Base-by-base conservation (phyloP, 345 rosid species). In the Acer saccharum region DNA sequence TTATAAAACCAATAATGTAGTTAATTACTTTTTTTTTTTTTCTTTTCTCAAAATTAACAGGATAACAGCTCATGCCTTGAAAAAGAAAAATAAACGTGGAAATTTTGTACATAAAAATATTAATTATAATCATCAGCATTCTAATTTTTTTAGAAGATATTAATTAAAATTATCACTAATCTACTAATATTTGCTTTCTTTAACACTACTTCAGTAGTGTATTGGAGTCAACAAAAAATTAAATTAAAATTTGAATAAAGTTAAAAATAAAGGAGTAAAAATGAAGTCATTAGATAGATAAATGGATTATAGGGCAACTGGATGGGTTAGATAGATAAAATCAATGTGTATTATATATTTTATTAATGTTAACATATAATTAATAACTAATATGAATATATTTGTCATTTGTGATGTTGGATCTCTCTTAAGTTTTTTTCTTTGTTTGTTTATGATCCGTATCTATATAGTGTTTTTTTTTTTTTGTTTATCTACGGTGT, bases 251-350 rank as follows among this genome's bases (percentile, higher is more conserved):
- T n/a, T n/a, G 7, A 58, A 58, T 58, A 17, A 58, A 58, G 63
- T 58, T 8, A 58, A 10, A 58, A n/a, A 58, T 50, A 50, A 50
- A 50, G 7, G 23, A 58, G 63, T 58, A 21, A 58, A 57, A 17
- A 58, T n/a, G 63, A 58, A 58, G 63, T n/a, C 63, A 58, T 58
- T 58, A n/a, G 20, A 17, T 58, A 58, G 63, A 58, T 58, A 17
- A 58, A 58, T 50, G 55, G 7, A 58, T 58, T 17, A 9, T 43
- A 43, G 39, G 39, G 5, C 63, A 58, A 58, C 63, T 58, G 7
- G 23, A 3, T 58, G 7, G 23, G 10, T 58, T 58, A n/a, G 20
- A 17, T 58, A 58, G 25, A 58, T 58, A 17, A 58, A 58, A n/a
- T 6, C 20, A n/a, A 7, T 58, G 18, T 50, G 55, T 58, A 58